Conservation (phyloP, 306 rosid species). For the Acacia acuminata region DNA sequence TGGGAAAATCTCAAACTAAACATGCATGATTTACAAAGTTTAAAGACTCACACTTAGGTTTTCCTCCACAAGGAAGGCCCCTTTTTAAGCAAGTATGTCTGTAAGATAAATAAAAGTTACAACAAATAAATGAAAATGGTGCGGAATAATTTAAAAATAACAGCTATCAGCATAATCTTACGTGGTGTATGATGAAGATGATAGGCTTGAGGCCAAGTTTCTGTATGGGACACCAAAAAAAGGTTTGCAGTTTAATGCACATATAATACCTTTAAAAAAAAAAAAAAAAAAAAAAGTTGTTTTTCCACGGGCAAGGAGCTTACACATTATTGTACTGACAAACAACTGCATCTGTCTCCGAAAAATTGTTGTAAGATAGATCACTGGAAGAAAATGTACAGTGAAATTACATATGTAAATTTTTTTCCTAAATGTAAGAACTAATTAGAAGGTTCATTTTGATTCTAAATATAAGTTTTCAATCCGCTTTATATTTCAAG, state of each 20-base stretch:
- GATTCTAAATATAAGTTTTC: too few species aligned
- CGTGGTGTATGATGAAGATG: background rate
- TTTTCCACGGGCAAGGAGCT: conserved; percentile 31
- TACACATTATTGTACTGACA: conserved; percentile 49
- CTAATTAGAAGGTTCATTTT: too few species aligned
- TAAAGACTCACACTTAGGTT: background rate
- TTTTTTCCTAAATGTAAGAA: too few species aligned
- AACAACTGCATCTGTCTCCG: conserved; percentile 28
- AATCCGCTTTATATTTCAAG: too few species aligned
- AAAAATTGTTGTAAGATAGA: conserved; percentile 82
- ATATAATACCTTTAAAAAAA: background rate
- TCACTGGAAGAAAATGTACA: conserved; percentile 50
- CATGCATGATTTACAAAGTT: too few species aligned
- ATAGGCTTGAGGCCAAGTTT: background rate
- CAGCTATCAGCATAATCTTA: background rate
- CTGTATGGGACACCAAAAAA: background rate
- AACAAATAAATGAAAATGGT: too few species aligned
- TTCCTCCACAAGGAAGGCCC: background rate
- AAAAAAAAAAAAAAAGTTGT: background rate
- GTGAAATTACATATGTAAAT: background rate
- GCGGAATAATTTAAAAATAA: background rate
- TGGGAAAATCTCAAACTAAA: too few species aligned
- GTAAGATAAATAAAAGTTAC: background rate
- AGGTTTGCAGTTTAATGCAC: background rate
- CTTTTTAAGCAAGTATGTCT: background rate